phyloP scores from a whole-genome alignment of 495 filamentous ascomycete species.

The Usnea hakonensis region DNA sequence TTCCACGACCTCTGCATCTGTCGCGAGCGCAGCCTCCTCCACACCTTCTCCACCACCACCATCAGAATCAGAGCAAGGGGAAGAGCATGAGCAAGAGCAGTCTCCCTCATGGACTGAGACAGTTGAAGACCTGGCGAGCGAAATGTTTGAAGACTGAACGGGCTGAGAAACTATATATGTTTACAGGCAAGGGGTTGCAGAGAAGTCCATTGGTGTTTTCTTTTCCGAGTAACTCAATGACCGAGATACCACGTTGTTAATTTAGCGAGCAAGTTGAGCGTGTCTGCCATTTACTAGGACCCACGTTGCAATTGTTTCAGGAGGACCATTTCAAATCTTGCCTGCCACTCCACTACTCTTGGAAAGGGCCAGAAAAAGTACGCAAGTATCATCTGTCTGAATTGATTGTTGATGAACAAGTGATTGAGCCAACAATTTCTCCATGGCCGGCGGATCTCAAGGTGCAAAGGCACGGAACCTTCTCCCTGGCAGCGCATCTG shows the following conservation, averaged over 20 bases:
- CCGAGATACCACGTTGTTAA: background rate
- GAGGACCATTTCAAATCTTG: too few relatives aligned
- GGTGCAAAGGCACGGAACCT: too few relatives aligned
- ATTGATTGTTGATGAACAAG: too few relatives aligned
- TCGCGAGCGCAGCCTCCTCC: background rate
- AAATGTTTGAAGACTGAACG: conserved; percentile 7
- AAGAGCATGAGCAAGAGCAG: background rate
- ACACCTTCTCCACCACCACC: background rate
- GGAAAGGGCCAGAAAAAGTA: too few relatives aligned
- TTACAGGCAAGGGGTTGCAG: background rate
- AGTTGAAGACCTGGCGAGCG: conserved; percentile 1
- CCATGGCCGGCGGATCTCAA: too few relatives aligned
- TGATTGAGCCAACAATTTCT: too few relatives aligned
- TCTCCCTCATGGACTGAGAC: background rate
- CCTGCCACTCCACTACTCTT: too few relatives aligned
- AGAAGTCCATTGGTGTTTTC: background rate
- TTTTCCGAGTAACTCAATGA: background rate
- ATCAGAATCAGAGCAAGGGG: background rate
- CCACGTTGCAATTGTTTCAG: background rate
- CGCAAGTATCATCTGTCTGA: too few relatives aligned
- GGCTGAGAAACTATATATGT: background rate
- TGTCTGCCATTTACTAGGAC: background rate
- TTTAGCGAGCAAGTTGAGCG: background rate
- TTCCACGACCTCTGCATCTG: background rate
- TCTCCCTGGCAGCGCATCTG: too few relatives aligned